These are phyloP conservation scores for Malassezia dermatis DNA, from an alignment of 1,284 basidiomycete species.

Conservation along the genomic window DNA sequence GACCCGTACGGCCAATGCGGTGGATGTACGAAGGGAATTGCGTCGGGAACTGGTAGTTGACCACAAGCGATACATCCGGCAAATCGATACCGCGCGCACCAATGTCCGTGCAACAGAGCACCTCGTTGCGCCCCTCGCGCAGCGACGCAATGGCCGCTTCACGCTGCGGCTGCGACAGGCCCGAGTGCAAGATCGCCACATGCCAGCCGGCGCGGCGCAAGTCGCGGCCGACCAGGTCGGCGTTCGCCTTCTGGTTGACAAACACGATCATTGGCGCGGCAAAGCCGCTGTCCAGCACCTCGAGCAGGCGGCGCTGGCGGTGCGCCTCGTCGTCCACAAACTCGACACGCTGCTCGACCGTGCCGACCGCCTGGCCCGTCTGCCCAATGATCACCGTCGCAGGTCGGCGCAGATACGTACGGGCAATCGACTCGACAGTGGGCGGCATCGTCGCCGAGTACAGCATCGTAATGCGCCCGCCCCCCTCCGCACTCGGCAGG, in stretches of 20 bases:
- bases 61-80: constrained; percentile 83
- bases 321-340: constrained; percentile 85
- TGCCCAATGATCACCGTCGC: constrained; percentile 95
- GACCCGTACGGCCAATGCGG: constrained; percentile 91
- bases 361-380: constrained; percentile 91
- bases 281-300: constrained; percentile 76
- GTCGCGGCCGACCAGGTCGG: constrained; percentile 88
- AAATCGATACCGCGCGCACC: constrained; percentile 98
- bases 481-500: constrained; percentile 60
- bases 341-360: constrained; percentile 91
- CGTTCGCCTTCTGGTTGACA: constrained; percentile 98
- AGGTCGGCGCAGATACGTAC: constrained; percentile 82
- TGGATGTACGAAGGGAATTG: constrained; percentile 95
- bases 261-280: constrained; percentile 92
- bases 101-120: constrained; percentile 88
- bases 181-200: constrained; percentile 82
- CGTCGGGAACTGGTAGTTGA: constrained; percentile 94
- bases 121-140: constrained; percentile 69
- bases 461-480: constrained; percentile 55
- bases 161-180: constrained; percentile 92
- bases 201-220: constrained; percentile 75
- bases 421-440: constrained; percentile 80
- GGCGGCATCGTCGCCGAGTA: constrained; percentile 99
- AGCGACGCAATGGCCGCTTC: constrained; percentile 79
- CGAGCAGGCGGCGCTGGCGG: constrained; percentile 79